Evolutionary conservation across 129 eudicot genomes (phyloP).

Genomic region (Chrysanthemum makinoi): DNA sequence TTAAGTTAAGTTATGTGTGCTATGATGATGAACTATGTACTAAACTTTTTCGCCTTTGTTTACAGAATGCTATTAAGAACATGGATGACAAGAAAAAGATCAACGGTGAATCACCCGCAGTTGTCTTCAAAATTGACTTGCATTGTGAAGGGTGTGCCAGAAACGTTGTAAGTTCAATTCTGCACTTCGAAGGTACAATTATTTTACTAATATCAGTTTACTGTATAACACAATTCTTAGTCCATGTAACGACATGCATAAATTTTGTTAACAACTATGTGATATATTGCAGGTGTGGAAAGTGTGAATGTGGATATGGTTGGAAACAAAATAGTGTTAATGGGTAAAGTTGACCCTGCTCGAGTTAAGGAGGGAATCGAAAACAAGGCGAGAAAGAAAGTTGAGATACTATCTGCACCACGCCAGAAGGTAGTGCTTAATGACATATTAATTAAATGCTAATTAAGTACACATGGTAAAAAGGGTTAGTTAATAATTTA

Average conservation of each 20-base stretch:
- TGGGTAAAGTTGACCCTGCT: constrained; percentile 62
- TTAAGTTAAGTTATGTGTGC: too few species aligned
- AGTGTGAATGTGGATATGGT: constrained; percentile 50
- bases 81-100: constrained; percentile 26
- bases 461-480: neutral
- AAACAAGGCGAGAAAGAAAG: constrained; percentile 67
- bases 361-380: constrained; percentile 54
- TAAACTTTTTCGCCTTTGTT: too few species aligned
- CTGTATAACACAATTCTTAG: too few species aligned
- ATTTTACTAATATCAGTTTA: too few species aligned
- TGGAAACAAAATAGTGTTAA: constrained; percentile 54
- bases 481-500: neutral
- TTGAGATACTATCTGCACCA: constrained; percentile 67
- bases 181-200: constrained; percentile 50
- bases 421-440: constrained; percentile 50
- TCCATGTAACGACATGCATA: too few species aligned
- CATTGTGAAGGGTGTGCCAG: constrained; percentile 84
- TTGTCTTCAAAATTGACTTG: constrained; percentile 64
- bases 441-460: neutral
- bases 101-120: constrained; percentile 29
- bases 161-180: too few species aligned
- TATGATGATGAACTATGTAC: too few species aligned
- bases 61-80: neutral
- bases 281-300: constrained; percentile 51
- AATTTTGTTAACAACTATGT: too few species aligned